Evolutionary conservation across 2,329 filamentous ascomycete genomes (phyloP).

Genomic region (Blastomyces silverae): DNA sequence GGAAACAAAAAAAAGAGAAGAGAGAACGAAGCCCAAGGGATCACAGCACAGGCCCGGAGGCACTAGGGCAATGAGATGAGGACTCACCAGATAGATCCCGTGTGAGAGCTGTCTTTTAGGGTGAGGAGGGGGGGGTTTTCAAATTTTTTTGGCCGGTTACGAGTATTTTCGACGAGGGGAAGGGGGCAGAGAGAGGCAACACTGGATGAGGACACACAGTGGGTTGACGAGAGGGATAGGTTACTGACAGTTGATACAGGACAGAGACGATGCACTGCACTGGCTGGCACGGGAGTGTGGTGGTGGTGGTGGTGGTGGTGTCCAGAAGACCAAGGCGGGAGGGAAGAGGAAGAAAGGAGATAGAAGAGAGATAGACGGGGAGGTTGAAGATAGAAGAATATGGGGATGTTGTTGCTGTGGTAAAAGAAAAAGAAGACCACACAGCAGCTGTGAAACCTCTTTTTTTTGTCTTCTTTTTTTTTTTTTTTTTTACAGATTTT

Average conservation of each 20-base stretch:
- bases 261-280: neutral
- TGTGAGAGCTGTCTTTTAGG: constrained; percentile 9
- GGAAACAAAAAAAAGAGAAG: neutral
- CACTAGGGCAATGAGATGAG: neutral
- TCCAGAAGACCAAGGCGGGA: neutral
- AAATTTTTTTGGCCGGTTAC: constrained; percentile 20
- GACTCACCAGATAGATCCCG: constrained; percentile 21
- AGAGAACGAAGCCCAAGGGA: no score
- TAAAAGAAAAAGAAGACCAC: neutral
- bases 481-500: no score
- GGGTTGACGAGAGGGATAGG: constrained; percentile 10
- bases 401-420: neutral
- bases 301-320: neutral
- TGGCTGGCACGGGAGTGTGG: no score
- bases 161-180: constrained; percentile 29
- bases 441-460: no score
- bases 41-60: no score
- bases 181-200: constrained; percentile 24
- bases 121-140: neutral
- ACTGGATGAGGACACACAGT: constrained; percentile 11
- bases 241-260: neutral
- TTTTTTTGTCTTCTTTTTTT: no score
- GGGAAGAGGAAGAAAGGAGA: neutral
- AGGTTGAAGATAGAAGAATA: constrained; percentile 1
- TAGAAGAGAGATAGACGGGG: neutral